Percentiles rank a stretch among this genome's conserved stretches.
phyloP scores from a whole-genome alignment of 1,284 basidiomycete species.

The Austroboletus sp. region DNA sequence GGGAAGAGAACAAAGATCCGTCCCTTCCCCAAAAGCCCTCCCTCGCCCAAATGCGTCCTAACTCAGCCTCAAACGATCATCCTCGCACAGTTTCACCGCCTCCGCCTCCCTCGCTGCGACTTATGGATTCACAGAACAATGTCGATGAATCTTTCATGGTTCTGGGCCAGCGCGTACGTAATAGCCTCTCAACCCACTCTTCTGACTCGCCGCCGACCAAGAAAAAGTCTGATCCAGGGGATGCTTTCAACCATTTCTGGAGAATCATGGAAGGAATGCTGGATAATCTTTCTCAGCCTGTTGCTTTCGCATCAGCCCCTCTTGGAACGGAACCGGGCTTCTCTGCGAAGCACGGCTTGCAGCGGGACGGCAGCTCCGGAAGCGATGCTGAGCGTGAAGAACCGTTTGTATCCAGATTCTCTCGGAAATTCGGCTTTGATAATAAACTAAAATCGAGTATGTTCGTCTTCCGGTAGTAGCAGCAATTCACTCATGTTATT shows the following conservation, averaged over 20 bases:
- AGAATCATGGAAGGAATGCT: conserved; percentile 75
- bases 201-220: conserved; percentile 6
- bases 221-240: conserved; percentile 61
- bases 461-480: background rate
- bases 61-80: conserved; percentile 23
- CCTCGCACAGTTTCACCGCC: conserved; percentile 38
- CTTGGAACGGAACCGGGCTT: conserved; percentile 41
- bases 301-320: conserved; percentile 77
- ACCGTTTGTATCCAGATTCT: conserved; percentile 45
- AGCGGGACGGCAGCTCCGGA: conserved; percentile 46
- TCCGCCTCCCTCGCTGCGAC: conserved; percentile 37
- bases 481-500: conserved; percentile 11
- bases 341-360: conserved; percentile 24
- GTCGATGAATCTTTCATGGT: conserved; percentile 83
- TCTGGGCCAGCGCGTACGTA: conserved; percentile 57
- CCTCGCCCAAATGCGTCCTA: conserved; percentile 20
- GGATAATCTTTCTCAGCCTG: conserved; percentile 73
- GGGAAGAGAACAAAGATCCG: conserved; percentile 69
- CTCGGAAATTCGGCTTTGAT: conserved; percentile 34
- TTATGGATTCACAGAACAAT: conserved; percentile 65
- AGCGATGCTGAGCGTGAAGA: conserved; percentile 65
- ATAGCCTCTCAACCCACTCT: conserved; percentile 8
- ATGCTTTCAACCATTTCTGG: conserved; percentile 82
- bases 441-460: conserved; percentile 20
- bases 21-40: conserved; percentile 49